Evolutionary conservation across 148 eudicot genomes (phyloP).

Genomic region (Fagopyrum tataricum): DNA sequence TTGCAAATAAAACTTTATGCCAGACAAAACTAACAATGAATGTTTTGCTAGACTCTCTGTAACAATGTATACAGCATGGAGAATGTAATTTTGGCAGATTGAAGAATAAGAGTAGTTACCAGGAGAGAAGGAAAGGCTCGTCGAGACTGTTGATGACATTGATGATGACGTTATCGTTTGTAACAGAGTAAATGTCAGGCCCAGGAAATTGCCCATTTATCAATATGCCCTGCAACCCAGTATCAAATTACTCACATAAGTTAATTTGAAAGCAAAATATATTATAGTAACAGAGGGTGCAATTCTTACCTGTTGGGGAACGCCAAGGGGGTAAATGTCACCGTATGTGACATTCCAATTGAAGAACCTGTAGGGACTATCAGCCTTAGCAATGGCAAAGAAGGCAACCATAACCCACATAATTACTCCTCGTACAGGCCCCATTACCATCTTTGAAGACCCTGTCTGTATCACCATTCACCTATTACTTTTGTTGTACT

Average conservation of each 20-base stretch:
- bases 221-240: slow-evolving; percentile 57
- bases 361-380: slow-evolving; percentile 83
- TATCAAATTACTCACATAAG: background rate
- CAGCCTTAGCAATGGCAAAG: slow-evolving; percentile 42
- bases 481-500: background rate
- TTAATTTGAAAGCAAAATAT: background rate
- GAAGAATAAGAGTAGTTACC: slow-evolving; percentile 30
- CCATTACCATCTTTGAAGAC: background rate
- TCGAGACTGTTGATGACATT: slow-evolving; percentile 78
- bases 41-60: no score
- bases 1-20: no score
- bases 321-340: slow-evolving; percentile 71
- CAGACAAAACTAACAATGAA: no score
- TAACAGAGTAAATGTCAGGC: slow-evolving; percentile 75
- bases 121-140: slow-evolving; percentile 84
- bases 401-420: background rate
- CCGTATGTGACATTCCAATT: slow-evolving; percentile 87
- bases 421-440: background rate
- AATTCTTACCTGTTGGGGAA: slow-evolving; percentile 52
- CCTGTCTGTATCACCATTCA: no score
- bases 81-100: no score
- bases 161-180: slow-evolving; percentile 81
- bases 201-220: slow-evolving; percentile 96
- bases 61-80: no score
- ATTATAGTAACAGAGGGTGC: no score